phyloP scores from a whole-genome alignment of 208 protist genomes.

The Crithidia mellificae region DNA sequence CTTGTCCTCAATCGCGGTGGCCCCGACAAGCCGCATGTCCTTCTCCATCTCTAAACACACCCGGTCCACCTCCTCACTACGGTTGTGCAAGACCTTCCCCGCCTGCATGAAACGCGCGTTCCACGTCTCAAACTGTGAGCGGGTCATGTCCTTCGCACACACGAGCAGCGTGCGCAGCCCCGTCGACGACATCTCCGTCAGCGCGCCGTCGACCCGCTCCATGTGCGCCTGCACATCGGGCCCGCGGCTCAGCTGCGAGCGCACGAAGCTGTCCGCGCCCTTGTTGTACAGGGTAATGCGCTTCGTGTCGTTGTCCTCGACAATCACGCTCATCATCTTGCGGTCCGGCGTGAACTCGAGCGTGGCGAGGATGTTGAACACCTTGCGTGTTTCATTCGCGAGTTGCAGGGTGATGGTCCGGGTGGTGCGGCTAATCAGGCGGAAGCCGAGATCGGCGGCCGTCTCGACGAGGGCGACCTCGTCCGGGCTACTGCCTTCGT shows the following conservation, averaged over 20 bases:
- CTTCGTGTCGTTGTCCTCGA: constrained; percentile 56
- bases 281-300: constrained; percentile 90
- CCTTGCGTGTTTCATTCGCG: constrained; percentile 21
- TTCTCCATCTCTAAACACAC: constrained; percentile 92
- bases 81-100: constrained; percentile 59
- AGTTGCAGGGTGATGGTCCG: constrained; percentile 45
- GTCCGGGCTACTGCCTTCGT: constrained; percentile 92
- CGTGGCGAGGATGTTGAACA: constrained; percentile 82
- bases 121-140: constrained; percentile 68
- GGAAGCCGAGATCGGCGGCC: constrained; percentile 68
- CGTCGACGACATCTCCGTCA: constrained; percentile 78
- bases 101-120: constrained; percentile 51
- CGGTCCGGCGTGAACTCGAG: constrained; percentile 89
- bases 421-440: constrained; percentile 68
- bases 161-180: constrained; percentile 92
- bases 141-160: constrained; percentile 58
- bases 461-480: constrained; percentile 92
- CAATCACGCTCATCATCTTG: constrained; percentile 94
- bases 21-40: constrained; percentile 87
- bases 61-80: constrained; percentile 63
- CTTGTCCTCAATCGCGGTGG: constrained; percentile 97
- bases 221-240: constrained; percentile 56
- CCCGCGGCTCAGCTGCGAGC: constrained; percentile 46
- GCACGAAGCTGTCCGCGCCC: constrained; percentile 86
- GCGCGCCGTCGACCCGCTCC: constrained; percentile 32